Evolutionary conservation across 495 filamentous ascomycete genomes (phyloP), one percentile per base, ranked within the genome.

Genomic region (Bacidia rubella): DNA sequence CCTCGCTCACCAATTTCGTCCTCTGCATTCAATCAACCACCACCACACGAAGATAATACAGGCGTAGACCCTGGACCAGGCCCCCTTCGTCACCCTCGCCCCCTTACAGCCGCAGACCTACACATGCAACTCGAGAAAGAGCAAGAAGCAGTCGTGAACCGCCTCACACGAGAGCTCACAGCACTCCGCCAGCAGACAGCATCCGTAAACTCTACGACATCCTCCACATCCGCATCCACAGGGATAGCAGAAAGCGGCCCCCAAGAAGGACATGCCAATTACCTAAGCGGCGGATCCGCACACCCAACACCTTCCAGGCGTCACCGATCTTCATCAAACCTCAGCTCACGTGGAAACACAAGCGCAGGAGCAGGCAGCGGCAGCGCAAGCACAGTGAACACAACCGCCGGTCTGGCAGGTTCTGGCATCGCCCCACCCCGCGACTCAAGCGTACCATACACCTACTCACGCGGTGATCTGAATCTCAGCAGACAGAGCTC

Each of bases 71-170:
- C 71, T 21, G 80, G 79, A 2, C 81, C 83, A 25, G 87, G 75
- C 19, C 87, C 77, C 54, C 53, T 88, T 56, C 80, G 90, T 58
- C 88, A 90, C 58, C 87, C 89, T 0, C 76, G 85, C 45, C 90
- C 88, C 0, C 65, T 94, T 55, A 94, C 90, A 0, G 82, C 87
- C 10, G 85, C 85, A 1, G 90, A 95, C 62, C 70, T 96, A 38
- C 87, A 95, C 67, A 68, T 83, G 56, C 78, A 90, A 65, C 72
- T 94, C 35, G 90, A 96, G 68, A 87, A 90, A 62, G 90, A 95
- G 61, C 90, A 96, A 62, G 90, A 96, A 65, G 83, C 86, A n/a
- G 81, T 95, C 60, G 90, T 95, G 43, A 96, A 96, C 68, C 86
- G 88, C 44, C 76, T 96, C 49, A 90, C 86, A 1, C 81, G 89